A percentile compares a stretch with the other conserved stretches of the same genome.
Conservation (phyloP, 805 yeast genomes). For the Pichia occidentalis region DNA sequence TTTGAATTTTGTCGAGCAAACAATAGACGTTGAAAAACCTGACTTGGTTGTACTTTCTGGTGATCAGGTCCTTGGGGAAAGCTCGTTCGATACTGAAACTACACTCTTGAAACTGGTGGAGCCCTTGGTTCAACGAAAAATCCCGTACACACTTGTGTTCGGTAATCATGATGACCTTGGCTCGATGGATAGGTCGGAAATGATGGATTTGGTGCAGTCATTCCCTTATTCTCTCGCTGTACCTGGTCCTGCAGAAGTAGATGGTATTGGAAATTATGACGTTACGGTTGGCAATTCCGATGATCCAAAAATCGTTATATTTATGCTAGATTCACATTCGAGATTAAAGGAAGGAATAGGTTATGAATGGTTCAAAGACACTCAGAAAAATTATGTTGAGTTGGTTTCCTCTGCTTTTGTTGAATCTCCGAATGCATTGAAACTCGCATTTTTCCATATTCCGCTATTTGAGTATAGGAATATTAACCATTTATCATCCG, state of each 20-base stretch:
- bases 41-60: conserved; percentile 85
- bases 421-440: conserved; percentile 41
- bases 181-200: conserved; percentile 47
- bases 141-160: conserved; percentile 80
- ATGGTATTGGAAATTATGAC: conserved; percentile 81
- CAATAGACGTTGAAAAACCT: conserved; percentile 71
- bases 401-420: conserved; percentile 8
- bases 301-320: conserved; percentile 49
- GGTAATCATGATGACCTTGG: conserved; percentile 97
- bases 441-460: conserved; percentile 89
- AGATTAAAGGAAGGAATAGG: conserved; percentile 63
- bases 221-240: conserved; percentile 66
- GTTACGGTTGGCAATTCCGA: conserved; percentile 36
- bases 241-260: conserved; percentile 58
- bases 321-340: conserved; percentile 80
- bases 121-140: conserved; percentile 58
- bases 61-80: conserved; percentile 82
- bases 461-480: conserved; percentile 74
- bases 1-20: conserved; percentile 47
- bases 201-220: conserved; percentile 48
- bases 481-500: background rate
- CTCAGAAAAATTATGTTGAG: conserved; percentile 20
- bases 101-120: conserved; percentile 69
- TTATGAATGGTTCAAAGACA: conserved; percentile 70
- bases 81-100: conserved; percentile 74